These are phyloP conservation scores for Monosporascus sp. DNA, from an alignment of 2,329 filamentous ascomycete species.

Conservation along the genomic window DNA sequence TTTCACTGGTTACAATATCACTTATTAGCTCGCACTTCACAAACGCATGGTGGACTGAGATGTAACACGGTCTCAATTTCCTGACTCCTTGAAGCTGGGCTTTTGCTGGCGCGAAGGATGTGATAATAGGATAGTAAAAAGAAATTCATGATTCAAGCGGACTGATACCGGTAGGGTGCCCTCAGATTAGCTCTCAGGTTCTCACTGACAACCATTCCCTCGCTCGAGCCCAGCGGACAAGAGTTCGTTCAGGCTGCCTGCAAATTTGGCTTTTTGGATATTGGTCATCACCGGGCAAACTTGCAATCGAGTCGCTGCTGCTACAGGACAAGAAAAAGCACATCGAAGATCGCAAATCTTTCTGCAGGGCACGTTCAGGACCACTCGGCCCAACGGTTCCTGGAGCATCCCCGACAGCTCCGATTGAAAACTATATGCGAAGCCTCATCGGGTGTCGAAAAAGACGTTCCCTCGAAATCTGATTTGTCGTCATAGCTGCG, in stretches of 20 bases:
- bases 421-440: constrained; percentile 48
- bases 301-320: constrained; percentile 19
- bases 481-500: constrained; percentile 25
- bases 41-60: no score
- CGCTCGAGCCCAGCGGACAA: constrained; percentile 7
- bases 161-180: constrained; percentile 21
- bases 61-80: no score
- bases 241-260: constrained; percentile 36
- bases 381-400: constrained; percentile 12
- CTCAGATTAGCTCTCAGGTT: constrained; percentile 56
- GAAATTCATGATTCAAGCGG: not conserved
- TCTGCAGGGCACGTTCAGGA: constrained; percentile 4
- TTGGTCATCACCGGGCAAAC: constrained; percentile 44
- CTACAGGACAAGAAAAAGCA: constrained; percentile 10
- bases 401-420: constrained; percentile 34
- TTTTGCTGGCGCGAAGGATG: not conserved
- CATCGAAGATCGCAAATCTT: constrained; percentile 6
- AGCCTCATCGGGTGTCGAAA: constrained; percentile 19
- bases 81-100: no score
- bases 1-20: no score
- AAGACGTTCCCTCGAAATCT: constrained; percentile 13
- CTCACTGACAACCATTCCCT: constrained; percentile 43
- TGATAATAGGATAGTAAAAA: not conserved
- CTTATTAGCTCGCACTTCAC: no score
- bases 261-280: constrained; percentile 56